These are phyloP conservation scores for Ogataea henricii DNA, from an alignment of 805 yeast genomes.

Conservation along the genomic window DNA sequence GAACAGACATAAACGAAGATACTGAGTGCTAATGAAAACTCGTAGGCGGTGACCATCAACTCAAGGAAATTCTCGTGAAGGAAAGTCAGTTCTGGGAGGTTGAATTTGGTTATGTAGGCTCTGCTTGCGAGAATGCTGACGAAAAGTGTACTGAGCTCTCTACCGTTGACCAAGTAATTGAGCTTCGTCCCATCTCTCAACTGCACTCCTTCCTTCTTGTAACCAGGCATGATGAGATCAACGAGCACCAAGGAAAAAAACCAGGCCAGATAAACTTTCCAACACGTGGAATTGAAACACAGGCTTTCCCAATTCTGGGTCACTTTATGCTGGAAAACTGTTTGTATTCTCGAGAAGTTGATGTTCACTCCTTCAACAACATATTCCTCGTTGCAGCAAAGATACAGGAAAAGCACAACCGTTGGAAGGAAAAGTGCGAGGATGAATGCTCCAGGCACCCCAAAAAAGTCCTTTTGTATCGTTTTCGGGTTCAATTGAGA, in stretches of 20 bases:
- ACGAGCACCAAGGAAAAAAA: conserved; percentile 61
- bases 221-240: conserved; percentile 73
- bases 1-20: conserved; percentile 66
- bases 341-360: conserved; percentile 39
- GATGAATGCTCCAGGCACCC: conserved; percentile 69
- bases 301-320: conserved; percentile 27
- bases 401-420: conserved; percentile 58
- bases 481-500: conserved; percentile 67
- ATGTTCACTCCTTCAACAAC: conserved; percentile 50
- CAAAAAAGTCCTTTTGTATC: conserved; percentile 71
- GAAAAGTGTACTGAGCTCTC: conserved; percentile 47
- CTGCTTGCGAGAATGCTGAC: conserved; percentile 50
- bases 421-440: conserved; percentile 70
- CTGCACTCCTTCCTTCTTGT: conserved; percentile 66
- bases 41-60: conserved; percentile 60
- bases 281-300: conserved; percentile 48
- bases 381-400: conserved; percentile 62
- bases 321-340: conserved; percentile 19
- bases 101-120: conserved; percentile 43
- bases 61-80: conserved; percentile 68
- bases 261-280: conserved; percentile 76
- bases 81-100: conserved; percentile 75
- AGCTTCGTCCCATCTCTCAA: conserved; percentile 77
- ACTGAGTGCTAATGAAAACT: conserved; percentile 66
- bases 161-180: conserved; percentile 81